Evolutionary conservation across 371 early-diverging fungal genomes (phyloP).

Genomic region (Mortierella sp.): DNA sequence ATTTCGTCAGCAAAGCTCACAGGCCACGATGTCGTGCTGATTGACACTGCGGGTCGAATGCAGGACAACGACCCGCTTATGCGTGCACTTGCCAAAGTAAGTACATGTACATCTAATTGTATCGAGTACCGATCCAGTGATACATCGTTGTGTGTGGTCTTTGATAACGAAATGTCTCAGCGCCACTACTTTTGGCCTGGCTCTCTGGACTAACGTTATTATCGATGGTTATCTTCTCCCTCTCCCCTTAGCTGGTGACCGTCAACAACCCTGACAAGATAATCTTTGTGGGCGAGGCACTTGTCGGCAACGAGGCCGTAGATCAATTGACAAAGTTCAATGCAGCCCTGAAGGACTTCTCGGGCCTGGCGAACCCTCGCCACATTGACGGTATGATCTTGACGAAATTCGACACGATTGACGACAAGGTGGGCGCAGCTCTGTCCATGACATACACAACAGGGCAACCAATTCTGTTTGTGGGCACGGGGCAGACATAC

Average conservation of each 20-base stretch:
- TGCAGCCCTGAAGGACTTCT: conserved; percentile 92
- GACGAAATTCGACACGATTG: conserved; percentile 99
- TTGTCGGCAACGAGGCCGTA: conserved; percentile 98
- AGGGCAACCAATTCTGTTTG: conserved; percentile 98
- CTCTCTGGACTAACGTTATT: not conserved
- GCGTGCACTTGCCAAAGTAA: conserved; percentile 93
- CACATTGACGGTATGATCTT: conserved; percentile 98
- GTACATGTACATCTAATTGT: not conserved
- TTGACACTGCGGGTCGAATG: conserved; percentile 99
- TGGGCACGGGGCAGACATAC: conserved; percentile 99
- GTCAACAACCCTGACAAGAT: conserved; percentile 98
- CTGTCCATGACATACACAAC: conserved; percentile 97
- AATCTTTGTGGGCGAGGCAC: conserved; percentile 99
- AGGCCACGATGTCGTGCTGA: conserved; percentile 96
- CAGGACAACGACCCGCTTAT: conserved; percentile 99
- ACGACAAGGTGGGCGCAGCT: conserved; percentile 99
- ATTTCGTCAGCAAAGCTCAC: conserved; percentile 78
- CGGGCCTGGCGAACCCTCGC: conserved; percentile 80
- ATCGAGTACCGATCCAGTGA: too few relatives aligned
- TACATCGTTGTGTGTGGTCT: not conserved
- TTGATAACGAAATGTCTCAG: not conserved
- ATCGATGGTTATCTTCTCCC: not conserved
- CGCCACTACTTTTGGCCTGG: not conserved
- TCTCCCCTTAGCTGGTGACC: conserved; percentile 76
- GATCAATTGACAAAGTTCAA: conserved; percentile 99